Evolutionary conservation across 805 yeast species (phyloP), one percentile per base, ranked within the genome.

Genomic region (Saccharomycopsis sp.): DNA sequence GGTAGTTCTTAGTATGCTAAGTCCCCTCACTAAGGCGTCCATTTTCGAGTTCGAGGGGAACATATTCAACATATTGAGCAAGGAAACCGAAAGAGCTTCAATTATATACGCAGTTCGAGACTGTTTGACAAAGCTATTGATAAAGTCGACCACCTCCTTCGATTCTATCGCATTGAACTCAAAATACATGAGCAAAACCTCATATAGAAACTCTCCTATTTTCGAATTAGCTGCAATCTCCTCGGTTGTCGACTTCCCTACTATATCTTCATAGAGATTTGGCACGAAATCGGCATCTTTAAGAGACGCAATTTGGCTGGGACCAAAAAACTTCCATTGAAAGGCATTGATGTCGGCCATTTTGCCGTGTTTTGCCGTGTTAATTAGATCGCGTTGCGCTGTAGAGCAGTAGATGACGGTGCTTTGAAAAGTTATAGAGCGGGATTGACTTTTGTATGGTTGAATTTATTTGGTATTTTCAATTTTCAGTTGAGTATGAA

Each of bases 31-130:
- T n/a, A 56, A 54, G 12, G 52, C 47, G 12, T 47, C 56, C 19
- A 61, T n/a, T n/a, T 47, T 54, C 3, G 24, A 20, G 22, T 23
- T 44, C 5, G 56, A 17, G 12, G 62, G 58, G n/a, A 61, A 59
- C 14, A 59, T 19, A 50, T 61, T 61, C 17, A 61, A 9, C 58
- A 61, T 55, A 29, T 58, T 57, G n/a, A 60, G 53, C 9, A 61
- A 56, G n/a, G 47, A 24, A 20, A 57, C 29, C 3, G 38, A 15
- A 52, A 52, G 25, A n/a, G 2, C 20, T 2, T 52, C 38, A 12
- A n/a, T 20, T 24, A 23, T 24, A 9, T 8, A 9, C 12, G 42
- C 9, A 22, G 17, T 29, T 14, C n/a, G 3, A 8, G 15, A 2
- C 9, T 52, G 34, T 2, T 20, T 23, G 12, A 52, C 17, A 52